These are phyloP conservation scores for Stereocaulon alpinum DNA, from an alignment of 495 filamentous ascomycete species.

Conservation along the genomic window DNA sequence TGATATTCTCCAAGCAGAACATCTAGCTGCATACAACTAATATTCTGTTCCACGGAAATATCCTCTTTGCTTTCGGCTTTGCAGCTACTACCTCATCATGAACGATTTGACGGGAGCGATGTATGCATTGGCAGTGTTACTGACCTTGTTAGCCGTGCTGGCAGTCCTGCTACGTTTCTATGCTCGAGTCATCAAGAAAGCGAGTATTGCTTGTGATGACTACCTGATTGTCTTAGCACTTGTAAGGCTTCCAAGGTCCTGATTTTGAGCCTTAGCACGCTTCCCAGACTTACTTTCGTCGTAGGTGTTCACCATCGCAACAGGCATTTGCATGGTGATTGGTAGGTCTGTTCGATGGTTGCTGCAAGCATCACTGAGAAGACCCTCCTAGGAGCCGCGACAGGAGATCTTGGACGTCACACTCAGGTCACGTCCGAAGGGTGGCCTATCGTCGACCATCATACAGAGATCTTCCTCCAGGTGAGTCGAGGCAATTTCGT, in stretches of 20 bases:
- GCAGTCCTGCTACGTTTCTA: conserved; percentile 7
- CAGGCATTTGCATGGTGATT: conserved; percentile 7
- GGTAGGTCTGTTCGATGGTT: background rate
- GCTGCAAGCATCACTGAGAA: background rate
- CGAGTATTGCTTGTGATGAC: background rate
- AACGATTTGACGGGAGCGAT: background rate
- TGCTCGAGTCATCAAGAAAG: conserved; percentile 1
- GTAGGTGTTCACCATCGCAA: background rate
- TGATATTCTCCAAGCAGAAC: no score
- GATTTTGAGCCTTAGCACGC: background rate
- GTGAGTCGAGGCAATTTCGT: background rate
- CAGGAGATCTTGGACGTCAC: conserved; percentile 7
- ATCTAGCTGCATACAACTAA: no score
- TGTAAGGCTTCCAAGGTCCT: background rate
- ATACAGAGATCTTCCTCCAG: conserved; percentile 6
- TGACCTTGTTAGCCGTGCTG: conserved; percentile 1
- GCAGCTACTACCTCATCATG: background rate
- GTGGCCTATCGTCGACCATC: background rate
- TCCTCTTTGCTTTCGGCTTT: no score
- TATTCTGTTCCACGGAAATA: no score
- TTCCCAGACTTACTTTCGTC: background rate
- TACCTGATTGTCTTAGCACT: conserved; percentile 1
- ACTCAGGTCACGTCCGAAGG: background rate
- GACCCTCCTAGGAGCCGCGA: background rate
- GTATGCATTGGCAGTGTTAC: conserved; percentile 1